Base-by-base conservation (phyloP, 169 alveolate species). In the Theileria parva region DNA sequence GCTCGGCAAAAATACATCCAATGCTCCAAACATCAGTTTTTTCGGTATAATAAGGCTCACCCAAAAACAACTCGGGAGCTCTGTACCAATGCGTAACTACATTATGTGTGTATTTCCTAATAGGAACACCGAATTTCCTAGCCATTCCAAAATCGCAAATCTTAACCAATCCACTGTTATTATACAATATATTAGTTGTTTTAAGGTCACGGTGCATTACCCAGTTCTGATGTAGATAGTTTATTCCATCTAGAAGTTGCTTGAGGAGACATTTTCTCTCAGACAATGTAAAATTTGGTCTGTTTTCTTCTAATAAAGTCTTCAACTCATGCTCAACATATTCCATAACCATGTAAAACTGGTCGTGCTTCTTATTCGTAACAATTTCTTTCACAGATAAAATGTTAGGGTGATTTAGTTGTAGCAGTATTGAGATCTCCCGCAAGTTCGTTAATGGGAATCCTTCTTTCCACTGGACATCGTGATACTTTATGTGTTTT, bases 81-180 rank as follows among this genome's bases (percentile, higher is more conserved):
- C 99, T 84, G 83, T 97, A 98, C 99, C 99, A 98, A 50, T 97
- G 94, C 19, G 99, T 96, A 17, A 97, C 97, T 11, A 98, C 98
- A 68, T 96, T 98, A 74, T 96, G 96, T 25, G 99, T 98, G 73
- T 95, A 91, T 57, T 98, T 95, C 59, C 80, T 89, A 32, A 87
- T 48, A 30, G 97, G 96, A 74, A 89, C 92, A 13, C 97, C 97
- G 73, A 86, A 95, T 76, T 94, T 92, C 53, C 98, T 73, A 12
- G 98, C 95, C 93, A 96, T 89, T 7, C 99, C 99, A 71, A 96
- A 94, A 64, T 96, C 99, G 34, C 95, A 92, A 39, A 93, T 80
- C 68, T 91, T 91, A 39, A 86, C 75, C 34, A 86, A 81, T n/a
- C 97, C 98, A 71, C 79, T 86, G 64, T 94, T 94, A 55, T 93